Evolutionary conservation across 2,329 filamentous ascomycete genomes (phyloP), one percentile per base, ranked within the genome.

Genomic region (Arthrobotrys sphaeroides): DNA sequence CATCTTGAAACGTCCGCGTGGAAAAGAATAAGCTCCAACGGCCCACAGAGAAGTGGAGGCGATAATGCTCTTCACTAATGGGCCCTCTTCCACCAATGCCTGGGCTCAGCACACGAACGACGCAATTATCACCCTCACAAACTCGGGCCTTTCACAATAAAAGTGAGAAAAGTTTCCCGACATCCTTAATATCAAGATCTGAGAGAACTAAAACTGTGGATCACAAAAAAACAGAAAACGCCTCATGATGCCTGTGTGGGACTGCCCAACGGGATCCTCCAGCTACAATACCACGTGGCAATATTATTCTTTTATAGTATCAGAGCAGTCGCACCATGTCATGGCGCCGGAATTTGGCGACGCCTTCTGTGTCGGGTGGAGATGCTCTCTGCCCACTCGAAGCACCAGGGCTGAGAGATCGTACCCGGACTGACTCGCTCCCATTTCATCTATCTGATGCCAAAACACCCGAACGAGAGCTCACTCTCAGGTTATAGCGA

Each of bases 201-300:
- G 18, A 31, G 24, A 26, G 38, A 33, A 36, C n/a, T n/a, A 49
- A 20, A 36, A 18, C 9, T 22, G 24, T 24, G 36, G 26, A 28
- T 42, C 20, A 18, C 16, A 47, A 55, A 24, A 28, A 28, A 47
- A 28, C 13, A 67, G 55, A 49, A 69, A 69, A 59, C 69, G 69
- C 69, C 69, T 73, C 53, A 61, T 53, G 66, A 70, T 62, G 45
- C 36, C 22, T 18, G n/a, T 60, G 68, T 73, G 68, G 69, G 38
- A 62, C 55, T 53, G 28, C 16, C 43, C 6, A 24, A 72, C 67
- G 47, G 59, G 60, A 49, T 18, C 43, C n/a, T 33, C 33, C 53
- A 66, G 51, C 47, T 65, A 43, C 60, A 66, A 45, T 57, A 67
- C 69, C 69, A 73, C 69, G 69, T 73, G 69, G 69, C 69, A 65